phyloP scores from a whole-genome alignment of 106 monocot genomes.

The Platanthera guangdongensis region DNA sequence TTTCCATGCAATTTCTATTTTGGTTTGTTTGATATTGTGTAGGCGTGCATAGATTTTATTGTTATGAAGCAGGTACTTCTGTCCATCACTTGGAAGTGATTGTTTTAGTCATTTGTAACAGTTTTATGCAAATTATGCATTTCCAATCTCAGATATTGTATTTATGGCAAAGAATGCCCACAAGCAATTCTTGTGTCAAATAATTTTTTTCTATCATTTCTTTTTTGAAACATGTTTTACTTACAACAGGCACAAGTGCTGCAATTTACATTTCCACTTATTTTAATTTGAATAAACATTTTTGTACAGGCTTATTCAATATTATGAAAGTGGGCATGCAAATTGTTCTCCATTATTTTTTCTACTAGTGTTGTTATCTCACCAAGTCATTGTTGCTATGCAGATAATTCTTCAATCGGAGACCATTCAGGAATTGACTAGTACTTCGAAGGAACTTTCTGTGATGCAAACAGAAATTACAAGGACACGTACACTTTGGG shows the following conservation, averaged over 20 bases:
- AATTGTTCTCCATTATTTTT: background rate
- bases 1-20: background rate
- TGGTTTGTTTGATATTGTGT: background rate
- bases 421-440: conserved; percentile 90
- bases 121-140: background rate
- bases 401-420: conserved; percentile 89
- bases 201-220: too few relatives aligned
- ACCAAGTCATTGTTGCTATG: background rate
- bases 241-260: background rate
- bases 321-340: background rate
- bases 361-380: background rate
- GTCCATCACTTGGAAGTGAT: background rate
- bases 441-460: conserved; percentile 63
- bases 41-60: background rate
- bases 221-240: background rate
- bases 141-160: background rate
- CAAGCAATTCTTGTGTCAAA: too few relatives aligned
- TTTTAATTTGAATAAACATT: background rate
- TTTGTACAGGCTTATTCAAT: background rate
- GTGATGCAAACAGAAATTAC: conserved; percentile 53
- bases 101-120: background rate
- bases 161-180: background rate
- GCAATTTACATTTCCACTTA: background rate
- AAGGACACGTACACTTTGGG: conserved; percentile 38
- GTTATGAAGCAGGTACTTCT: background rate